phyloP scores from a whole-genome alignment of 768 basidiomycete species.

The Lactarius psammicola region DNA sequence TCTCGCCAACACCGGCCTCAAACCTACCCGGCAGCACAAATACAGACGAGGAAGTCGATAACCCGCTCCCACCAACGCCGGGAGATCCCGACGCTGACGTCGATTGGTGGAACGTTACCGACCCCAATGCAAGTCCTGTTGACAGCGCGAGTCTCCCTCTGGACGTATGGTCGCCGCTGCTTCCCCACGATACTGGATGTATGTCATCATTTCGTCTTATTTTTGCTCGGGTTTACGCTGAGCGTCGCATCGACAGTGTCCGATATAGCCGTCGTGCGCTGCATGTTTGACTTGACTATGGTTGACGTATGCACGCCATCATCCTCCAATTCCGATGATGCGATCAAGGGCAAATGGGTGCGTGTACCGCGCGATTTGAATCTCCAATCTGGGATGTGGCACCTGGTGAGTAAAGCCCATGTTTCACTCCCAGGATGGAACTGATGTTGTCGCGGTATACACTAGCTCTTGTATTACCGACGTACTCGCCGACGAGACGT shows the following conservation, averaged over 20 bases:
- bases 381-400: constrained; percentile 55
- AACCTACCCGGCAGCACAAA: constrained; percentile 26
- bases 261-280: constrained; percentile 70
- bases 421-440: constrained; percentile 12
- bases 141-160: constrained; percentile 73
- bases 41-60: constrained; percentile 21
- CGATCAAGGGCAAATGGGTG: constrained; percentile 85
- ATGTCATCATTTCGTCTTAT: constrained; percentile 37
- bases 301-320: constrained; percentile 65
- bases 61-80: not conserved
- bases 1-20: constrained; percentile 38
- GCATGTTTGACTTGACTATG: constrained; percentile 60
- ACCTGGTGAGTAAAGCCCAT: constrained; percentile 48
- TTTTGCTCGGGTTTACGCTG: not conserved
- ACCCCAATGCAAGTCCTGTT: constrained; percentile 34
- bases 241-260: constrained; percentile 52
- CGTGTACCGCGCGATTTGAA: constrained; percentile 82
- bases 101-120: constrained; percentile 71
- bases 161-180: constrained; percentile 74
- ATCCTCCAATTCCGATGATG: constrained; percentile 69
- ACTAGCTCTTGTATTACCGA: constrained; percentile 73
- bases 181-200: constrained; percentile 77
- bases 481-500: constrained; percentile 81
- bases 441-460: constrained; percentile 29
- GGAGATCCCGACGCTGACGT: constrained; percentile 46